Conservation (phyloP, 108 stramenopile genomes). For the Cyclotella baltica region DNA sequence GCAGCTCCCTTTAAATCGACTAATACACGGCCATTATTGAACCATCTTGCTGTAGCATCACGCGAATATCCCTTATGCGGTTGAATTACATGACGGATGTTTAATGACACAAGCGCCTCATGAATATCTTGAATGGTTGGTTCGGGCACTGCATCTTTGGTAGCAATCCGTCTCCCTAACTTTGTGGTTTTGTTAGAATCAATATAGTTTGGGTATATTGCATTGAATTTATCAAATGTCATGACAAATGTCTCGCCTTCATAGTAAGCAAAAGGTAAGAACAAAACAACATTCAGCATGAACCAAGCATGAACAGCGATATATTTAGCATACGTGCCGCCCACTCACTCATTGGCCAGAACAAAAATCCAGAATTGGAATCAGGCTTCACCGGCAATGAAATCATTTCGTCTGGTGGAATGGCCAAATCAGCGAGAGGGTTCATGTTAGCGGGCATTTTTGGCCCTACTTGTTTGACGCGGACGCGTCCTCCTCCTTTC, state of each 20-base stretch:
- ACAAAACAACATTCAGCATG: not conserved
- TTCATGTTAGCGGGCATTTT: constrained; percentile 59
- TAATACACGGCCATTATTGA: constrained; percentile 79
- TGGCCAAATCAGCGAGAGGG: constrained; percentile 58
- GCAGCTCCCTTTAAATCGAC: constrained; percentile 49
- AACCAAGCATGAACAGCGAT: not conserved
- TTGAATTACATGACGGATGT: constrained; percentile 84
- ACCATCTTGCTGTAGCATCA: constrained; percentile 75
- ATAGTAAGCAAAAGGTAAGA: not conserved
- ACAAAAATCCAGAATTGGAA: constrained; percentile 63
- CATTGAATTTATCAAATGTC: constrained; percentile 62
- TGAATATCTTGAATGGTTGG: constrained; percentile 79
- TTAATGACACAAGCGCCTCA: constrained; percentile 70
- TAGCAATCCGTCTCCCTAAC: constrained; percentile 72
- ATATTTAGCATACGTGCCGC: too few species aligned
- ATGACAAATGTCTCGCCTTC: constrained; percentile 75
- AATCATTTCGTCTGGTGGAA: constrained; percentile 79
- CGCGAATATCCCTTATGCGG: constrained; percentile 88
- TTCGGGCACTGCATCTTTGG: constrained; percentile 65
- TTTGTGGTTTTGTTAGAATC: constrained; percentile 81
- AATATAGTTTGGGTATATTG: constrained; percentile 83
- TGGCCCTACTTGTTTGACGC: constrained; percentile 79
- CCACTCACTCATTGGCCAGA: constrained; percentile 85
- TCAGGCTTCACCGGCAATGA: constrained; percentile 70
- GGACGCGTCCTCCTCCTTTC: constrained; percentile 69